Conservation (phyloP, 106 monocot genomes). For the Hemerocallis citrina region DNA sequence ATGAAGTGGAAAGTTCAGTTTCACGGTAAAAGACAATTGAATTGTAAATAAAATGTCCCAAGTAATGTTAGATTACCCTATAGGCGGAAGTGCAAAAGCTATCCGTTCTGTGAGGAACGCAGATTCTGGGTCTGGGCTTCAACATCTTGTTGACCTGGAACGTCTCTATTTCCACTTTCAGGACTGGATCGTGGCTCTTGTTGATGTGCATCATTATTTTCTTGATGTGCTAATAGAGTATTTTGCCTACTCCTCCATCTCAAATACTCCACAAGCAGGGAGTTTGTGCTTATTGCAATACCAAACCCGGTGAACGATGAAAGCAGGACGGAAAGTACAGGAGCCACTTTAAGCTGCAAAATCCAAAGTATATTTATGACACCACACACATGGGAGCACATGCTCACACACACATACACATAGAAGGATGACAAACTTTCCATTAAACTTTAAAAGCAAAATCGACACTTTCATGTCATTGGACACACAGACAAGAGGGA, state of each 20-base stretch:
- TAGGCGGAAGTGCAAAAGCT: too few relatives aligned
- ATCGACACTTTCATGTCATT: too few relatives aligned
- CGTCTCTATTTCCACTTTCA: conserved; percentile 4
- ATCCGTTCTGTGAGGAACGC: conserved; percentile 11
- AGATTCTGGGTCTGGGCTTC: conserved; percentile 10
- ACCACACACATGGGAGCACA: too few relatives aligned
- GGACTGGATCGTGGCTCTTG: conserved; percentile 12
- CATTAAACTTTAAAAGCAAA: too few relatives aligned
- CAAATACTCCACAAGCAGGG: conserved; percentile 62
- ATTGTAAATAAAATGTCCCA: too few relatives aligned
- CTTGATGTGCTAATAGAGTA: conserved; percentile 20
- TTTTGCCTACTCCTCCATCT: conserved; percentile 67
- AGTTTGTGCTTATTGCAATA: conserved; percentile 68
- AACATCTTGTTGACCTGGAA: conserved; percentile 19
- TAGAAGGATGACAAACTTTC: too few relatives aligned
- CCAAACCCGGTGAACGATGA: conserved; percentile 95
- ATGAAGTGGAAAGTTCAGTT: too few relatives aligned
- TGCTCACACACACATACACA: too few relatives aligned
- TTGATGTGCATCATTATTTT: conserved; percentile 11
- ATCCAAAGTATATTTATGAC: neutral
- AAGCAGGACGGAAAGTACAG: conserved; percentile 74
- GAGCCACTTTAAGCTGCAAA: conserved; percentile 49
- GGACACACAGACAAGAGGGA: too few relatives aligned
- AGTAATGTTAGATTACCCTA: too few relatives aligned
- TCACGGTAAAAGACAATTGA: too few relatives aligned